Evolutionary conservation across 202 grass and related monocot species (phyloP).

Genomic region (Alloteropsis angusta): DNA sequence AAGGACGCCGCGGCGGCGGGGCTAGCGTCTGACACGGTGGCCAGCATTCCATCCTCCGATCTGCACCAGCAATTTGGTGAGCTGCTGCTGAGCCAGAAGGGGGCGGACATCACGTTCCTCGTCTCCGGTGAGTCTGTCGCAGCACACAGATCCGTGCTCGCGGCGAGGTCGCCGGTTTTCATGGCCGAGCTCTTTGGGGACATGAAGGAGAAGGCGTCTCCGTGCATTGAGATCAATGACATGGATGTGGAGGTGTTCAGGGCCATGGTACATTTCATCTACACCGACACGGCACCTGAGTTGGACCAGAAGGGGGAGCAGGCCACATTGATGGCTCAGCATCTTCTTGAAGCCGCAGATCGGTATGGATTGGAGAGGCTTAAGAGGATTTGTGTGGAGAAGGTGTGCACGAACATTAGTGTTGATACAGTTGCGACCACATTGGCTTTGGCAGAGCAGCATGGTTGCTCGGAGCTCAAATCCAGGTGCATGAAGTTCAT

Average conservation of each 20-base stretch:
- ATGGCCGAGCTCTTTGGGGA: conserved; percentile 38
- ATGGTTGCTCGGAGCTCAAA: conserved; percentile 24
- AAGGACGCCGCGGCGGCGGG: background rate
- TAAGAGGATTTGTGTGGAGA: conserved; percentile 22
- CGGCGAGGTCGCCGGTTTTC: conserved; percentile 28
- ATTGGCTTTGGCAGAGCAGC: conserved; percentile 27
- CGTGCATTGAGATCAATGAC: conserved; percentile 6
- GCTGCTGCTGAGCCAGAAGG: conserved; percentile 14
- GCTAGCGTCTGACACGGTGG: background rate
- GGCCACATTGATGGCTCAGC: background rate
- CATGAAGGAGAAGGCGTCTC: conserved; percentile 17
- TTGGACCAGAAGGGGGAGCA: background rate
- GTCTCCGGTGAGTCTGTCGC: conserved; percentile 27
- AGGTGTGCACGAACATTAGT: background rate
- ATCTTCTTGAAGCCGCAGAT: conserved; percentile 24
- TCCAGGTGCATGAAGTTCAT: conserved; percentile 28
- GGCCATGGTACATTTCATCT: conserved; percentile 28
- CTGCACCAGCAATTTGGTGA: conserved; percentile 11
- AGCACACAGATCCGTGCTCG: conserved; percentile 32
- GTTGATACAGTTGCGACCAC: background rate
- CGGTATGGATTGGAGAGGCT: conserved; percentile 29
- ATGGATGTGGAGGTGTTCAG: conserved; percentile 26
- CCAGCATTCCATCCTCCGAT: background rate
- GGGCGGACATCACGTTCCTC: conserved; percentile 27
- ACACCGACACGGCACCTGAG: conserved; percentile 28